Evolutionary conservation across 768 basidiomycete genomes (phyloP), one percentile per base, ranked within the genome.

Genomic region (Serendipita sp.): DNA sequence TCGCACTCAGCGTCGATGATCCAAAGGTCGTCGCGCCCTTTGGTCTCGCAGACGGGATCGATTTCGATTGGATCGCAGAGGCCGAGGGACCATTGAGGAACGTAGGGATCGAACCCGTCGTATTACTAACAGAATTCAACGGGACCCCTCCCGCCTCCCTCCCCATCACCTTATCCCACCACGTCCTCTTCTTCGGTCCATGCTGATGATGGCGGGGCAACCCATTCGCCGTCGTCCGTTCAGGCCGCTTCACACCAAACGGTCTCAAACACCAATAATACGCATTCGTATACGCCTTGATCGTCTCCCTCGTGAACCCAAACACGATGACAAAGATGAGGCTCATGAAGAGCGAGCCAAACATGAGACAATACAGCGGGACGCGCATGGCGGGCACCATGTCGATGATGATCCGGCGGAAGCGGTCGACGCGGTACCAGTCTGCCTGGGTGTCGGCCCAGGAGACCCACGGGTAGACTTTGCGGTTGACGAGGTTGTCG

Each of bases 321-420:
- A 58, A 58, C 5, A 58, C 22, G 24, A 31, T 3, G 53, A 58
- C 3, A n/a, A 58, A 58, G 20, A 31, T n/a, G 9, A 31, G n/a
- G 24, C 4, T 4, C 24, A 58, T 58, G 45, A 50, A 50, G 53
- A 58, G 17, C 17, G 28, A 17, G n/a, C 30, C 30, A 20, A 28
- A 20, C 17, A 28, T n/a, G 53, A 58, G 53, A 24, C 4, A 22
- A n/a, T n/a, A n/a, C 22, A 58, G 11, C 1, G 31, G 5, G 17
- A 28, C 9, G 30, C 17, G 30, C 3, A n/a, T 26, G 4, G 9
- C 24, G 30, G 53, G 53, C 11, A 33, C 17, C 53, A 58, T 58
- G 30, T 58, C 53, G 53, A 58, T 58, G 53, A 58, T 58, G 53
- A 58, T 58, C 22, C 53, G 13, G 9, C 53, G 53, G 53, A 24